Conservation (phyloP, 2,329 filamentous ascomycete species). For the Fusarium tjaetaba region DNA sequence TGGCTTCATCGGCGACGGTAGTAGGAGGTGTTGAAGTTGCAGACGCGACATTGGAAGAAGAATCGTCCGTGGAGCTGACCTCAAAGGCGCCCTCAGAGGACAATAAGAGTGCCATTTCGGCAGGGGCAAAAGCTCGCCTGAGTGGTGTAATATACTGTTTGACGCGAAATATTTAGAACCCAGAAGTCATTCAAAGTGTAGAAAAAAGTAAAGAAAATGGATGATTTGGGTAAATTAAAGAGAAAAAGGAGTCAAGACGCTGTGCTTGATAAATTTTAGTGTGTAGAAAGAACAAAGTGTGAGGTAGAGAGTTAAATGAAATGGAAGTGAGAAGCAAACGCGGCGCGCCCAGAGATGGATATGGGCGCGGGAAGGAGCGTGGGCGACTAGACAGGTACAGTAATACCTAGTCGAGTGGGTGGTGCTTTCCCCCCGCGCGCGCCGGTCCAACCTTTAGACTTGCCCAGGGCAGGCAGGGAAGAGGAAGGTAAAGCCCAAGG, state of each 20-base stretch:
- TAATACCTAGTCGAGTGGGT: conserved; percentile 23
- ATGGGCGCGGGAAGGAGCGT: conserved; percentile 34
- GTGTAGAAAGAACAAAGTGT: not conserved
- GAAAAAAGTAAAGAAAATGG: not conserved
- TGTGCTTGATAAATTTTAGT: conserved; percentile 6
- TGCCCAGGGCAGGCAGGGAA: conserved; percentile 18
- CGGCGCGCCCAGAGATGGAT: conserved; percentile 36
- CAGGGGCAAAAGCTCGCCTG: conserved; percentile 14
- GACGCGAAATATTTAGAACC: conserved; percentile 35
- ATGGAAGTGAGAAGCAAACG: conserved; percentile 32
- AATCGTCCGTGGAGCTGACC: conserved; percentile 46
- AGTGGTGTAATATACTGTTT: conserved; percentile 11
- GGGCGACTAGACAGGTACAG: conserved; percentile 27
- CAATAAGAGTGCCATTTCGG: conserved; percentile 46
- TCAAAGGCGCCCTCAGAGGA: conserved; percentile 49
- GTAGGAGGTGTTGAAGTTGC: conserved; percentile 73
- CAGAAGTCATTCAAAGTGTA: conserved; percentile 16
- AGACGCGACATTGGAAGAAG: conserved; percentile 64
- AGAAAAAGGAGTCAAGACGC: not conserved
- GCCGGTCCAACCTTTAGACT: conserved; percentile 35
- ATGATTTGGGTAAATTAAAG: not conserved
- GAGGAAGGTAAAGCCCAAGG: conserved; percentile 4
- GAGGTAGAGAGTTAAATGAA: conserved; percentile 16
- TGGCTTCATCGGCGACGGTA: conserved; percentile 70
- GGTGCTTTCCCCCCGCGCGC: conserved; percentile 35